These are phyloP conservation scores for Furcasterigmium sp. DNA, from an alignment of 2,329 filamentous ascomycete genomes.

Conservation along the genomic window DNA sequence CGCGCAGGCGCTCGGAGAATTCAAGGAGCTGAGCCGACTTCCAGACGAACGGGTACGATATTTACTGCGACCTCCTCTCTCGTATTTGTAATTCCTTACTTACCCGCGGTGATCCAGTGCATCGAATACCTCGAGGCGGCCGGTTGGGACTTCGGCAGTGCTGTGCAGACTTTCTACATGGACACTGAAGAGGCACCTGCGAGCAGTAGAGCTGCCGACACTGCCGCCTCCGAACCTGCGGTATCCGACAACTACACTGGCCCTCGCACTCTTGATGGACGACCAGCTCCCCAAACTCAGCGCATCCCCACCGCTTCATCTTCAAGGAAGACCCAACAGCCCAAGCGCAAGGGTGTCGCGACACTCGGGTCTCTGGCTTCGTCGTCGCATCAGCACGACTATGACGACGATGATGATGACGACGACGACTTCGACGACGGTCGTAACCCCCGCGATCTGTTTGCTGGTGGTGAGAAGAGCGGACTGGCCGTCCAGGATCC, in stretches of 20 bases:
- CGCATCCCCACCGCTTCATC: constrained; percentile 13
- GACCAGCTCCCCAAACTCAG: constrained; percentile 42
- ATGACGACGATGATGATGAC: constrained; percentile 56
- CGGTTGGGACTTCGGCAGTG: constrained; percentile 61
- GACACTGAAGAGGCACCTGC: constrained; percentile 39
- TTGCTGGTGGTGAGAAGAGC: constrained; percentile 83
- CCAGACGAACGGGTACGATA: constrained; percentile 9
- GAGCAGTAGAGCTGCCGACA: neutral
- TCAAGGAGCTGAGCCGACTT: constrained; percentile 5
- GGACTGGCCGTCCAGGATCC: constrained; percentile 64
- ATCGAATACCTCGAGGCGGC: constrained; percentile 59
- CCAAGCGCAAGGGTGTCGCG: constrained; percentile 56
- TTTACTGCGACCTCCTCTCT: neutral
- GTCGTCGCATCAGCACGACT: constrained; percentile 41
- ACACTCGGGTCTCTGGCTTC: constrained; percentile 51
- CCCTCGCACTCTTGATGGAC: constrained; percentile 57
- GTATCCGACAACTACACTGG: constrained; percentile 47
- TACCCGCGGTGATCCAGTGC: too few relatives aligned
- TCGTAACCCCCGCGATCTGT: constrained; percentile 61
- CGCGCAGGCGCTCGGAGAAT: neutral
- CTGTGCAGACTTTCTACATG: constrained; percentile 58
- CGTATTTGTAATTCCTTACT: neutral
- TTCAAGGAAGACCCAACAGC: constrained; percentile 29
- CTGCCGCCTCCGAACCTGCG: constrained; percentile 9
- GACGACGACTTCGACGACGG: constrained; percentile 51